These are phyloP conservation scores for Schoenoplectus tabernaemontani DNA, from an alignment of 202 grass and related monocot species.

Conservation along the genomic window DNA sequence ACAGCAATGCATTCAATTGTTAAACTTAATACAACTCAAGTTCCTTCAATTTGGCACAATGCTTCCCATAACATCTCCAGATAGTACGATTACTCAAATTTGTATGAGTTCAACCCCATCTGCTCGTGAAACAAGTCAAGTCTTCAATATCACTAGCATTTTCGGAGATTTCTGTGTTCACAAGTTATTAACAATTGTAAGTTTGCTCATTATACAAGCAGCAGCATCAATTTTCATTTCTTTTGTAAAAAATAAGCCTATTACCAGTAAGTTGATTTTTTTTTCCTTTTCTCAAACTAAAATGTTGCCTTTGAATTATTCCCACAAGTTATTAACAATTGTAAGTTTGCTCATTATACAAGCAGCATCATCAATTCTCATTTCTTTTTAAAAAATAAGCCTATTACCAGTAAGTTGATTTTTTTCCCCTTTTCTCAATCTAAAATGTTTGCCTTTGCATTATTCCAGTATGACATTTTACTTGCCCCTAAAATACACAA, in stretches of 20 bases:
- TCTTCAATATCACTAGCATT: neutral
- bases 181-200: neutral
- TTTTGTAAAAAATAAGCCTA: neutral
- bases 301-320: no score
- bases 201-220: neutral
- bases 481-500: neutral
- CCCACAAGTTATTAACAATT: neutral
- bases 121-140: neutral
- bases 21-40: constrained; percentile 1
- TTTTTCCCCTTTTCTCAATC: neutral
- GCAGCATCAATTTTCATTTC: neutral
- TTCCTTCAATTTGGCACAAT: neutral
- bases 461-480: no score
- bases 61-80: neutral
- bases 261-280: neutral
- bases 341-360: no score
- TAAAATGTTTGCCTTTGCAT: no score
- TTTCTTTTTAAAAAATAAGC: neutral
- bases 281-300: neutral
- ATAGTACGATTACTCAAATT: neutral
- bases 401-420: neutral
- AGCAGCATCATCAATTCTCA: neutral
- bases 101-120: neutral
- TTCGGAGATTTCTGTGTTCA: neutral
- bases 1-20: constrained; percentile 29